Percentiles rank a stretch among this genome's conserved stretches.
These are phyloP conservation scores for Penicillium bialowiezense DNA, from an alignment of 495 filamentous ascomycete genomes.

Conservation along the genomic window DNA sequence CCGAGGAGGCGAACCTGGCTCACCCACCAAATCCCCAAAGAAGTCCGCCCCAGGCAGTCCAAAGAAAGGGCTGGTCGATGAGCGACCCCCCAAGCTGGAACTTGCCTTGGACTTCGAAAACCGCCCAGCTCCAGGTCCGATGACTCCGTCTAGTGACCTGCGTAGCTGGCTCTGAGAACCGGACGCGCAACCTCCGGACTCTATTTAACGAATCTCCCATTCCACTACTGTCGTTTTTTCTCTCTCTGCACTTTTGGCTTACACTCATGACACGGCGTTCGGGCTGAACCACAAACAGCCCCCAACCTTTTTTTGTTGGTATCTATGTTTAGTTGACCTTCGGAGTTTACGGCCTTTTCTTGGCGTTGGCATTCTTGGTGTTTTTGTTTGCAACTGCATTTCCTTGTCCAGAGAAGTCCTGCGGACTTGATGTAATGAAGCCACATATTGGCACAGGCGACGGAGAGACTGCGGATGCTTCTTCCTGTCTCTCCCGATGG, in stretches of 20 bases:
- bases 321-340: conserved; percentile 12
- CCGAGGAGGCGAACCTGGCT: conserved; percentile 33
- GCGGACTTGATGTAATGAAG: conserved; percentile 41
- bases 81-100: conserved; percentile 42
- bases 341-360: conserved; percentile 20
- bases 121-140: conserved; percentile 14
- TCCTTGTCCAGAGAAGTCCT: conserved; percentile 25
- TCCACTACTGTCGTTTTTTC: conserved; percentile 22
- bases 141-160: conserved; percentile 29
- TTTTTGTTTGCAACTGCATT: conserved; percentile 28
- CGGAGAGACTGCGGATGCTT: conserved; percentile 5
- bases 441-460: conserved; percentile 26
- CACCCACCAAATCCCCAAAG: conserved; percentile 41
- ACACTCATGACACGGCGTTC: conserved; percentile 33
- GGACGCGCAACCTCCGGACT: neutral
- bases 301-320: conserved; percentile 7
- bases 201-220: conserved; percentile 17
- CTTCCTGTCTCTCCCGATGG: conserved; percentile 9
- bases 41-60: conserved; percentile 35
- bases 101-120: conserved; percentile 34
- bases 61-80: conserved; percentile 38
- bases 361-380: conserved; percentile 39
- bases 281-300: conserved; percentile 14
- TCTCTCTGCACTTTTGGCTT: conserved; percentile 10
- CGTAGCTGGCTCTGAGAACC: conserved; percentile 38